Conservation (phyloP, 805 yeast genomes). For the Nakazawaea siamensis region DNA sequence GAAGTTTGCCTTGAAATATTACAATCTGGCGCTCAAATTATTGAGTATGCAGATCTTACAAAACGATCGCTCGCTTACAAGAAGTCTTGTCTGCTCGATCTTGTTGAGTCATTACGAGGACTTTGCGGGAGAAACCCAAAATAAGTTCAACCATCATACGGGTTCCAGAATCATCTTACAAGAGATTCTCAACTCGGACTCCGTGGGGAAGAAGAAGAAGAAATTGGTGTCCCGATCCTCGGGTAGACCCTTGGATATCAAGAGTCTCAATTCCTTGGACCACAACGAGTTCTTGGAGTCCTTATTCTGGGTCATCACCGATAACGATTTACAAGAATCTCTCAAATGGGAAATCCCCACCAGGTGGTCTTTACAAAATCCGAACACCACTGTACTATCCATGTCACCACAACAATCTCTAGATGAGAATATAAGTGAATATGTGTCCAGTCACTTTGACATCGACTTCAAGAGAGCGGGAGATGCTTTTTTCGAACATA, state of each 20-base stretch:
- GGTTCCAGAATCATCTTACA: conserved; percentile 12
- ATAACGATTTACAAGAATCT: conserved; percentile 8
- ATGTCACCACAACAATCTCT: not conserved
- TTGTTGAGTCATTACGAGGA: conserved; percentile 10
- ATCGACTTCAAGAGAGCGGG: conserved; percentile 7
- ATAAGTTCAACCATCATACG: conserved; percentile 8
- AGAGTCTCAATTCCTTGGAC: conserved; percentile 4
- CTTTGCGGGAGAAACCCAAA: conserved; percentile 9
- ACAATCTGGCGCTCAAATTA: conserved; percentile 12
- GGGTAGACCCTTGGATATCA: conserved; percentile 1
- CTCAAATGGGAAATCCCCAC: conserved; percentile 8
- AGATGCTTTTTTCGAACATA: conserved; percentile 2
- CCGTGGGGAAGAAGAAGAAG: not conserved
- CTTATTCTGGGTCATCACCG: conserved; percentile 10
- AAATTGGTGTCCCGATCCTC: not conserved
- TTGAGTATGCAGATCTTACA: conserved; percentile 11
- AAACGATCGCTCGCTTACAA: conserved; percentile 5
- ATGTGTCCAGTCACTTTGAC: conserved; percentile 6
- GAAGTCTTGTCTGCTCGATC: conserved; percentile 10
- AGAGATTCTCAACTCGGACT: conserved; percentile 8
- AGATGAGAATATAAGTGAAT: conserved; percentile 7
- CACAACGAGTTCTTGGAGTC: conserved; percentile 8
- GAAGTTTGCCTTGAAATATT: conserved; percentile 11
- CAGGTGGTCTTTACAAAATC: conserved; percentile 11
- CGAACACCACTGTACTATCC: conserved; percentile 9